Base-by-base conservation (phyloP, 2,329 filamentous ascomycete species). In the Alternaria brassicae region DNA sequence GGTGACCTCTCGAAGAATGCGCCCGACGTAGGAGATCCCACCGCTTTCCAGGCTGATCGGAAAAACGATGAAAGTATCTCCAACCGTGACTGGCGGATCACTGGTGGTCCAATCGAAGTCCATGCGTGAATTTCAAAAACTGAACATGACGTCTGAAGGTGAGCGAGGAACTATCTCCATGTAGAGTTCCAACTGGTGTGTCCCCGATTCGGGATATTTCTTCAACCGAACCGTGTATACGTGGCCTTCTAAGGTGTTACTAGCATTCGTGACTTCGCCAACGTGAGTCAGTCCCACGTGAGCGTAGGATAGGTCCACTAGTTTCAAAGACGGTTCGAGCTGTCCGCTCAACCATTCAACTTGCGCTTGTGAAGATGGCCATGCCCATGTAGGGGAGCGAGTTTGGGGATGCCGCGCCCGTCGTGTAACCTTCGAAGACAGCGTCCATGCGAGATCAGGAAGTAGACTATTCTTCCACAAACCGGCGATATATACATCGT, bases 91-190 rank as follows among this genome's bases (percentile, higher is more conserved):
- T 6, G 28, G 28, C n/a, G 2, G 39, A 3, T 44, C 10, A 10
- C 9, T 28, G 0, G 1, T 6, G 0, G 2, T 9, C 28, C 21
- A 44, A 13, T 53, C 28, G 1, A 53, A 44, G 6, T 53, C 37
- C 13, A 28, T 10, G 3, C 1, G 4, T 8, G 6, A 4, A 4
- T 10, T 6, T 7, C 17, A n/a, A n/a, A 2, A 3, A 3, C 0
- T 6, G 6, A 34, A 3, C 13, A 0, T 6, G 6, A 34, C 12
- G 30, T 34, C 30, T 5, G 30, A 13, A 15, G 6, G 4, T 34
- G 13, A 34, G 2, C 4, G 30, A 34, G 30, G 0, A 30, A 39
- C 4, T 7, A 50, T 28, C n/a, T 39, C 21, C 13, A 39, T 3
- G 30, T 32, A 10, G 12, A 9, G 3, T 3, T 0, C 9, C 23